Percentiles rank a stretch among this genome's conserved stretches.
phyloP scores from a whole-genome alignment of 768 basidiomycete species.

The Leucocoprinus sp. region DNA sequence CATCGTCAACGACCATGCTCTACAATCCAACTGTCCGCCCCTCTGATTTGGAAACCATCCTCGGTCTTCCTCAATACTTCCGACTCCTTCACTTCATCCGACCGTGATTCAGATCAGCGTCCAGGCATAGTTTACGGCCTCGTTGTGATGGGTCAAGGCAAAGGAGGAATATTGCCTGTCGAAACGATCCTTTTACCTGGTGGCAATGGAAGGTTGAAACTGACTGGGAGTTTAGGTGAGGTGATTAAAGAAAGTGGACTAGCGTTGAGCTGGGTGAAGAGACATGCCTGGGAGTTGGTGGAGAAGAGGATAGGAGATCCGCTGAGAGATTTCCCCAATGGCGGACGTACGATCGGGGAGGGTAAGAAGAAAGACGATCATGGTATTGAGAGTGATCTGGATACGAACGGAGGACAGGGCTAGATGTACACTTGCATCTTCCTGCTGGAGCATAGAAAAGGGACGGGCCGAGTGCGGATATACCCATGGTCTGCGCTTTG shows the following conservation, averaged over 20 bases:
- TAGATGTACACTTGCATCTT: conserved; percentile 85
- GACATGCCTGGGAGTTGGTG: conserved; percentile 71
- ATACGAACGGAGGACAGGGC: conserved; percentile 12
- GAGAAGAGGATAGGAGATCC: conserved; percentile 63
- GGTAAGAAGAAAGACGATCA: conserved; percentile 44
- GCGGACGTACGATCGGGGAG: not conserved
- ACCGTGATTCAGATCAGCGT: conserved; percentile 64
- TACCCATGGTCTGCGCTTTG: conserved; percentile 85
- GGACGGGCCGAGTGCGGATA: conserved; percentile 86
- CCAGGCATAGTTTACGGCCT: conserved; percentile 79
- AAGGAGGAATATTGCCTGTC: conserved; percentile 78
- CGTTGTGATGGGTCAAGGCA: conserved; percentile 83
- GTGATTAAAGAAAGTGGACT: conserved; percentile 88
- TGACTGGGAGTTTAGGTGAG: conserved; percentile 83
- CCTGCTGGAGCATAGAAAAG: conserved; percentile 90
- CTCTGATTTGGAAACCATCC: conserved; percentile 72
- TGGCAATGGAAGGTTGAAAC: conserved; percentile 55
- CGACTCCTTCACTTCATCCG: conserved; percentile 51
- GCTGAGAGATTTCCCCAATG: conserved; percentile 39
- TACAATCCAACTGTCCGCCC: conserved; percentile 59
- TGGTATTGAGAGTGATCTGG: too few relatives aligned
- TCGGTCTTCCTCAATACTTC: conserved; percentile 64
- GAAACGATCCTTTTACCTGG: conserved; percentile 75
- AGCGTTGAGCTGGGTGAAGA: conserved; percentile 89
- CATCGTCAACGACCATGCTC: conserved; percentile 14